Conservation (phyloP, 2,329 filamentous ascomycete species). For the Alternaria angustiovoidea region DNA sequence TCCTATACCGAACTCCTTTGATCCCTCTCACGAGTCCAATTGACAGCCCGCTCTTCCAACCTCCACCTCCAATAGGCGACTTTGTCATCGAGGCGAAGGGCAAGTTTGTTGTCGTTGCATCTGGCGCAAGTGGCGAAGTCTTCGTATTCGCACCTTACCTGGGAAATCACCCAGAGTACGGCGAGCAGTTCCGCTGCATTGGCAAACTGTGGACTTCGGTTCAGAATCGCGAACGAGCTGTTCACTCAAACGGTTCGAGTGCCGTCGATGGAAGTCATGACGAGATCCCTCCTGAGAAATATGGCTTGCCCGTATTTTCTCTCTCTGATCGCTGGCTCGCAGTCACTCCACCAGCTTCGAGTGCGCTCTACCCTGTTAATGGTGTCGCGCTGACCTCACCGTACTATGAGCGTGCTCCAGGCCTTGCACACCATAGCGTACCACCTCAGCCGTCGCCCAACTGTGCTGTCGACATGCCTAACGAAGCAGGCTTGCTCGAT, state of each 20-base stretch:
- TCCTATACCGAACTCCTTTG: constrained; percentile 75
- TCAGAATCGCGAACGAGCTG: constrained; percentile 60
- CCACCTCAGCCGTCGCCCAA: constrained; percentile 73
- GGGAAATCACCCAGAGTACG: constrained; percentile 37
- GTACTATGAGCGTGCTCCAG: constrained; percentile 64
- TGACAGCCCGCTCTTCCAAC: constrained; percentile 69
- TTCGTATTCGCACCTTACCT: constrained; percentile 69
- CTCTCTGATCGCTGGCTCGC: constrained; percentile 79
- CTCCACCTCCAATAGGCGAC: constrained; percentile 75
- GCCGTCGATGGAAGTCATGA: constrained; percentile 48
- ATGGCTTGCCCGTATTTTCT: constrained; percentile 71
- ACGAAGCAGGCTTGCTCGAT: constrained; percentile 75
- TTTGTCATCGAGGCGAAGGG: constrained; percentile 77
- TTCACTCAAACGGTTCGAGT: constrained; percentile 47
- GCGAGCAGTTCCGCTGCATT: constrained; percentile 68
- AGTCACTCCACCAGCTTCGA: constrained; percentile 76
- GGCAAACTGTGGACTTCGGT: constrained; percentile 93
- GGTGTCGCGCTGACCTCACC: constrained; percentile 66
- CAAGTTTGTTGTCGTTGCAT: constrained; percentile 76
- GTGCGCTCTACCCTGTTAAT: constrained; percentile 73
- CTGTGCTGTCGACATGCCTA: constrained; percentile 75
- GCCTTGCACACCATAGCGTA: constrained; percentile 66
- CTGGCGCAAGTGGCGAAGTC: constrained; percentile 84
- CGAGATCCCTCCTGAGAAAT: constrained; percentile 44
- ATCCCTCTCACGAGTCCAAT: constrained; percentile 65